Conservation (phyloP, 2,329 filamentous ascomycete genomes). For the Fusarium sp. region DNA sequence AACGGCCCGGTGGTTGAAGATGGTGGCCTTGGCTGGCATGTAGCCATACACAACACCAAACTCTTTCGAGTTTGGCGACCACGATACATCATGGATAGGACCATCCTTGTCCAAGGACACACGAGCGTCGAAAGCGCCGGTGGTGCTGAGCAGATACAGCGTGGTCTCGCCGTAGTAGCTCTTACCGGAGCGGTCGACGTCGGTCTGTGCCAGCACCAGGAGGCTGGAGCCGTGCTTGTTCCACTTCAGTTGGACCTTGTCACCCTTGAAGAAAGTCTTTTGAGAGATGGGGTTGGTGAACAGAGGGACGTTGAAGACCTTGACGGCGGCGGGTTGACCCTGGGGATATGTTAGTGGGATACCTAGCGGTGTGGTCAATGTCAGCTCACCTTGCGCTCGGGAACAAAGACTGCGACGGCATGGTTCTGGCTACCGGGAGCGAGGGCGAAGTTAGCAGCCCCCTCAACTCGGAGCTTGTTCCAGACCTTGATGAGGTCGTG, state of each 20-base stretch:
- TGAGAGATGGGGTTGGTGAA: conserved; percentile 88
- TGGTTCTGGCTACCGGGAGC: conserved; percentile 86
- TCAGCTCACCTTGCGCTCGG: conserved; percentile 84
- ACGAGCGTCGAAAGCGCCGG: conserved; percentile 91
- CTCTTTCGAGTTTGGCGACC: conserved; percentile 97
- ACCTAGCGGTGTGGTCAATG: background rate
- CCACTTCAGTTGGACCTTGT: conserved; percentile 99
- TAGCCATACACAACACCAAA: conserved; percentile 98
- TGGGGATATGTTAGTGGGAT: conserved; percentile 51
- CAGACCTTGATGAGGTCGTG: conserved; percentile 86
- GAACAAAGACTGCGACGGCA: conserved; percentile 93
- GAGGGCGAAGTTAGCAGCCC: conserved; percentile 88
- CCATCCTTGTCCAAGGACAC: conserved; percentile 96
- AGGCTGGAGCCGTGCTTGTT: conserved; percentile 91
- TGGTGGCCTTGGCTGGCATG: conserved; percentile 99
- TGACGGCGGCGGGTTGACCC: conserved; percentile 93
- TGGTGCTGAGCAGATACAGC: conserved; percentile 92
- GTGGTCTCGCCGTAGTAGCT: conserved; percentile 99
- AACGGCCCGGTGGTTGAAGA: conserved; percentile 92
- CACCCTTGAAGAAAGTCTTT: conserved; percentile 99
- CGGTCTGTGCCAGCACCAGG: conserved; percentile 95
- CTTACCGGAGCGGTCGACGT: conserved; percentile 98
- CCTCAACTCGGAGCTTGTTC: conserved; percentile 95
- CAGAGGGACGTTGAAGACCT: conserved; percentile 92
- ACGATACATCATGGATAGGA: conserved; percentile 97